These are phyloP conservation scores for Coemansia sp. DNA, from an alignment of 192 early-diverging fungal genomes.

Conservation along the genomic window DNA sequence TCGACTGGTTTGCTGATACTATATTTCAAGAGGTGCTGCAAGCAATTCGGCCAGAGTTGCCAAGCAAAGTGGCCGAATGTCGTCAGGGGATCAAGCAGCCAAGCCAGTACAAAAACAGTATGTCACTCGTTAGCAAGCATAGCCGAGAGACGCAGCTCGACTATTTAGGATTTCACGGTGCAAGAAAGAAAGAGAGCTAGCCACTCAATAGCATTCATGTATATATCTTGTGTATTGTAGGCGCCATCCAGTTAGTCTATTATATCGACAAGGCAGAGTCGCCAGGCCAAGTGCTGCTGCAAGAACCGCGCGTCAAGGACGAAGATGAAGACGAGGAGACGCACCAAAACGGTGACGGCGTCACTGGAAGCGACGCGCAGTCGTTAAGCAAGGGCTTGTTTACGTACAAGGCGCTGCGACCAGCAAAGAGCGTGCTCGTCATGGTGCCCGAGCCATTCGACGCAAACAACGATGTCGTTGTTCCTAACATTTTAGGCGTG, in stretches of 20 bases:
- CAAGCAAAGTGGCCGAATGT: conserved; percentile 21
- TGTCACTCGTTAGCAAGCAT: no score
- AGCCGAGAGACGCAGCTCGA: no score
- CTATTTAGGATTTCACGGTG: no score
- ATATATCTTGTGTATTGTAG: no score
- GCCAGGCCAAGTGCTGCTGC: conserved; percentile 17
- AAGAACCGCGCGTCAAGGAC: conserved; percentile 33
- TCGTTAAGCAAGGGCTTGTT: conserved; percentile 12
- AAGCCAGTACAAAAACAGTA: conserved; percentile 31
- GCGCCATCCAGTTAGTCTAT: conserved; percentile 37
- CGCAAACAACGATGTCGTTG: conserved; percentile 28
- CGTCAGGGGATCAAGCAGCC: conserved; percentile 5
- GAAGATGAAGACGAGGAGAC: conserved; percentile 1
- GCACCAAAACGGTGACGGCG: background rate
- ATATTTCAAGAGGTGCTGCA: conserved; percentile 44
- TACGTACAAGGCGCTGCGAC: conserved; percentile 19
- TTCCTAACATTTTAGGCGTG: conserved; percentile 12
- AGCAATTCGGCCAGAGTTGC: conserved; percentile 23
- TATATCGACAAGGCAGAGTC: conserved; percentile 22
- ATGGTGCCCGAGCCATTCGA: conserved; percentile 46
- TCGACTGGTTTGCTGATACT: conserved; percentile 39
- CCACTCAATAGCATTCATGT: no score
- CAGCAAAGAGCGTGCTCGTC: conserved; percentile 15
- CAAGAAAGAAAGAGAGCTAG: no score
- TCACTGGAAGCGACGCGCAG: no score